Percentiles rank a stretch among this genome's conserved stretches.
These are phyloP conservation scores for Dendryphion nanum DNA, from an alignment of 2,329 filamentous ascomycete genomes.

Conservation along the genomic window DNA sequence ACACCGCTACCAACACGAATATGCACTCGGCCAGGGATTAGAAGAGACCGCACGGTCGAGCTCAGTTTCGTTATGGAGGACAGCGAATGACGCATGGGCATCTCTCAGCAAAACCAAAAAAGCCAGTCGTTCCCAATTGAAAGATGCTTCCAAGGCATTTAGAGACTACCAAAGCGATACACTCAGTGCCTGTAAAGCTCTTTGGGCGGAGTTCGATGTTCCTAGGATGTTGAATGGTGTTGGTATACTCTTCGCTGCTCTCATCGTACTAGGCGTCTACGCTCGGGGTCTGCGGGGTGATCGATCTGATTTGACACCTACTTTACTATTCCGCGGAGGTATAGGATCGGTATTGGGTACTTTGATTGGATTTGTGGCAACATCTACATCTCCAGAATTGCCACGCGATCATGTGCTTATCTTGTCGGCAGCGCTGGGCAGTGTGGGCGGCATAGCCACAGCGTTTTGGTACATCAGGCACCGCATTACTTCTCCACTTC, in stretches of 20 bases:
- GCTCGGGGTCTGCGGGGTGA: conserved; percentile 58
- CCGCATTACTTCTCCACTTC: conserved; percentile 56
- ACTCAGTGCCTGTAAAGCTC: conserved; percentile 71
- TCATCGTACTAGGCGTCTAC: conserved; percentile 71
- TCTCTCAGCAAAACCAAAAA: conserved; percentile 43
- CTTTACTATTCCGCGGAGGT: conserved; percentile 52
- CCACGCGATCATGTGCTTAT: conserved; percentile 40
- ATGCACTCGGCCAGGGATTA: conserved; percentile 70
- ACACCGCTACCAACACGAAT: conserved; percentile 82
- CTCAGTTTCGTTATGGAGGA: conserved; percentile 59
- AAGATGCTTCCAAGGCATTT: conserved; percentile 57
- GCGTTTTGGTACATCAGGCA: conserved; percentile 43
- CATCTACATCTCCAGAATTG: conserved; percentile 42
- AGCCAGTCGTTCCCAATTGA: conserved; percentile 38
- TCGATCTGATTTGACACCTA: conserved; percentile 52
- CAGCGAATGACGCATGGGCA: conserved; percentile 57
- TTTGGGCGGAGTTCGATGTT: conserved; percentile 93
- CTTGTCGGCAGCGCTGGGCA: conserved; percentile 42
- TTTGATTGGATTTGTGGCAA: conserved; percentile 41
- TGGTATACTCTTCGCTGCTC: conserved; percentile 63
- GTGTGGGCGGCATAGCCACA: conserved; percentile 40
- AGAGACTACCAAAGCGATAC: conserved; percentile 75
- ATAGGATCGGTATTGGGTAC: conserved; percentile 50
- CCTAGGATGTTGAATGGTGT: conserved; percentile 82
- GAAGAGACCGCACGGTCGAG: conserved; percentile 59